A percentile compares a stretch with the other conserved stretches of the same genome.
phyloP scores from a whole-genome alignment of 495 filamentous ascomycete genomes.

The Xeromyces bisporus region DNA sequence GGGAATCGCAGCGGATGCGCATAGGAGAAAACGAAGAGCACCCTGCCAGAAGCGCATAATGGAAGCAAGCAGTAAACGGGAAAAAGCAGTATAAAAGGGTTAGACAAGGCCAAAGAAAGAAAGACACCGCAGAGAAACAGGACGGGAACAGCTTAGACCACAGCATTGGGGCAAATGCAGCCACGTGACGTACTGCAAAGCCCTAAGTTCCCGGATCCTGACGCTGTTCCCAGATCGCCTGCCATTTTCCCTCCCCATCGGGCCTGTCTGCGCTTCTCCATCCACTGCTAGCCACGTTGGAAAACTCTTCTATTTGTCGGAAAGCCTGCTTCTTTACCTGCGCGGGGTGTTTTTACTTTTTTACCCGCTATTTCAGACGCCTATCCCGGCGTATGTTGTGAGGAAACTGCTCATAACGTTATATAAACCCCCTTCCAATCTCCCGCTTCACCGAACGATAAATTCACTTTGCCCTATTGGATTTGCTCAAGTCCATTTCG shows the following conservation, averaged over 20 bases:
- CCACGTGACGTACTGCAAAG: constrained; percentile 23
- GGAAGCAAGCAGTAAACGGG: constrained; percentile 4
- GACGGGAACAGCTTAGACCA: not conserved
- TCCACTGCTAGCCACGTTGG: constrained; percentile 1
- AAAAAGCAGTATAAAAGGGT: constrained; percentile 3
- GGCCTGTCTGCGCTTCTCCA: constrained; percentile 1
- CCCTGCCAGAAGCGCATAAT: constrained; percentile 28
- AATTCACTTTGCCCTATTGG: too few relatives aligned
- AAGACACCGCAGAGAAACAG: constrained; percentile 1
- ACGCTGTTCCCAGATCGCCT: constrained; percentile 10
- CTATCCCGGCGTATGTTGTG: too few relatives aligned
- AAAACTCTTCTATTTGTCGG: too few relatives aligned
- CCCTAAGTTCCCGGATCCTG: constrained; percentile 17
- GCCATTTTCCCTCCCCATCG: constrained; percentile 7
- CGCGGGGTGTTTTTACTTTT: too few relatives aligned
- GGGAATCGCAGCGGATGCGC: constrained; percentile 23
- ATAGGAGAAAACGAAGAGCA: constrained; percentile 22
- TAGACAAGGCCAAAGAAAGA: constrained; percentile 4
- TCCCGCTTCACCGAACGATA: too few relatives aligned
- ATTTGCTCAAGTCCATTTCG: too few relatives aligned
- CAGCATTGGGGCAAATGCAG: constrained; percentile 9
- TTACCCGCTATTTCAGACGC: too few relatives aligned
- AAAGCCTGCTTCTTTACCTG: too few relatives aligned
- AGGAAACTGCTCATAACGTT: too few relatives aligned
- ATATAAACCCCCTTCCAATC: too few relatives aligned